phyloP scores from a whole-genome alignment of 2,329 filamentous ascomycete genomes.

The Sphaerulina vaccinii region DNA sequence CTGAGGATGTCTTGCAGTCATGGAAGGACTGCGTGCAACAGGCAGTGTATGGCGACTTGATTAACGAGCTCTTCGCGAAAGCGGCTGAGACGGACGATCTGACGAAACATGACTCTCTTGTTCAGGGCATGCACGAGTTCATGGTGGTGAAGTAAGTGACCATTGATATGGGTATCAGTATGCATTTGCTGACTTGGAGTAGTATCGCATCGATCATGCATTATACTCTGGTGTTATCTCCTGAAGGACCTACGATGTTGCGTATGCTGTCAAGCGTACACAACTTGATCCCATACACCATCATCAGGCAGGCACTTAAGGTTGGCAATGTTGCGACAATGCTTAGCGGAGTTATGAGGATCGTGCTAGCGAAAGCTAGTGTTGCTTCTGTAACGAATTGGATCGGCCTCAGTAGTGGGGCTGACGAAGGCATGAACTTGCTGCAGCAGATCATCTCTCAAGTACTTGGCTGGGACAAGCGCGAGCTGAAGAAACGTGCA shows the following conservation, averaged over 20 bases:
- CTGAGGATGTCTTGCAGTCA: conserved; percentile 60
- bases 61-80: conserved; percentile 64
- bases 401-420: conserved; percentile 69
- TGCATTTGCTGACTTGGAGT: conserved; percentile 1
- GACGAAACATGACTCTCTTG: conserved; percentile 60
- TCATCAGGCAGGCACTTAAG: conserved; percentile 70
- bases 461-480: conserved; percentile 69
- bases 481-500: conserved; percentile 65
- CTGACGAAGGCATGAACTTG: conserved; percentile 77
- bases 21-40: conserved; percentile 68
- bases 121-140: conserved; percentile 65
- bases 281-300: conserved; percentile 67
- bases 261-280: conserved; percentile 70
- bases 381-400: conserved; percentile 74
- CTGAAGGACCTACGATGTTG: conserved; percentile 72
- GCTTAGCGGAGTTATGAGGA: conserved; percentile 70
- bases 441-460: conserved; percentile 74
- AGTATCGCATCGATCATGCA: conserved; percentile 74
- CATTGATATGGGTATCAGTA: neutral
- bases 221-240: conserved; percentile 68
- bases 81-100: conserved; percentile 61
- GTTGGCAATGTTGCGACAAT: conserved; percentile 79
- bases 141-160: conserved; percentile 66
- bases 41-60: conserved; percentile 65
- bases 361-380: conserved; percentile 76